These are phyloP conservation scores for Hirsutella thompsonii DNA, from an alignment of 2,329 filamentous ascomycete species.

Conservation along the genomic window DNA sequence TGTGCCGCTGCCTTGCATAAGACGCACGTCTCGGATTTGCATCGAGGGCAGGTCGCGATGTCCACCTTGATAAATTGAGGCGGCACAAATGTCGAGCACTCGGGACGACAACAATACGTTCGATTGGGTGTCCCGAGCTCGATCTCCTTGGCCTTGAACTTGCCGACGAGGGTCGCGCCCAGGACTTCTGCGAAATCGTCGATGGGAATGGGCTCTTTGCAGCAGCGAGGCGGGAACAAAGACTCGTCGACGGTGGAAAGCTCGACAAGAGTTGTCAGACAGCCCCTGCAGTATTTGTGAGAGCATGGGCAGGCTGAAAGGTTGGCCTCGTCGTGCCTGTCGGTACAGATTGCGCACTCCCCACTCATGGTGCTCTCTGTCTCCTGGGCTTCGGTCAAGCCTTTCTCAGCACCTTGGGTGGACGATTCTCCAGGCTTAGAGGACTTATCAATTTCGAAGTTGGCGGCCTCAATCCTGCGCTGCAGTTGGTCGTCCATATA, in stretches of 20 bases:
- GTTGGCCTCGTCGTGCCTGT: background rate
- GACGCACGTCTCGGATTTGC: conserved; percentile 30
- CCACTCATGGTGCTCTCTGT: background rate
- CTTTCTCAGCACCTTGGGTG: background rate
- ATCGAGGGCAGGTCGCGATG: conserved; percentile 28
- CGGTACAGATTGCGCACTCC: background rate
- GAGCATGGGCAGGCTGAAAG: conserved; percentile 3
- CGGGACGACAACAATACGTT: conserved; percentile 33
- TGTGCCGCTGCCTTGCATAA: conserved; percentile 36
- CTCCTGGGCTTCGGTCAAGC: too few species aligned
- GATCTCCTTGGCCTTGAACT: conserved; percentile 29
- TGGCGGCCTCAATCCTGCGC: too few species aligned
- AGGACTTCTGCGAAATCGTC: conserved; percentile 22
- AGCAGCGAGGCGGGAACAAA: conserved; percentile 43
- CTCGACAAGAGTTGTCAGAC: conserved; percentile 31
- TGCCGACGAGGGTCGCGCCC: conserved; percentile 13
- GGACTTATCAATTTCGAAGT: too few species aligned
- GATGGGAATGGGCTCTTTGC: conserved; percentile 26
- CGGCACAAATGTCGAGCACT: conserved; percentile 35
- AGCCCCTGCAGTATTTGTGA: conserved; percentile 39
- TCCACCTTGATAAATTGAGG: conserved; percentile 14
- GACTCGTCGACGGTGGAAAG: conserved; percentile 32
- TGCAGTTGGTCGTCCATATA: too few species aligned
- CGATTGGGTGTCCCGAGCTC: conserved; percentile 34
- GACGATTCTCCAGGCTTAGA: background rate